Percentiles rank a stretch among this genome's conserved stretches.
Evolutionary conservation across 2,329 filamentous ascomycete genomes (phyloP).

Genomic region (Epichloe baconii): DNA sequence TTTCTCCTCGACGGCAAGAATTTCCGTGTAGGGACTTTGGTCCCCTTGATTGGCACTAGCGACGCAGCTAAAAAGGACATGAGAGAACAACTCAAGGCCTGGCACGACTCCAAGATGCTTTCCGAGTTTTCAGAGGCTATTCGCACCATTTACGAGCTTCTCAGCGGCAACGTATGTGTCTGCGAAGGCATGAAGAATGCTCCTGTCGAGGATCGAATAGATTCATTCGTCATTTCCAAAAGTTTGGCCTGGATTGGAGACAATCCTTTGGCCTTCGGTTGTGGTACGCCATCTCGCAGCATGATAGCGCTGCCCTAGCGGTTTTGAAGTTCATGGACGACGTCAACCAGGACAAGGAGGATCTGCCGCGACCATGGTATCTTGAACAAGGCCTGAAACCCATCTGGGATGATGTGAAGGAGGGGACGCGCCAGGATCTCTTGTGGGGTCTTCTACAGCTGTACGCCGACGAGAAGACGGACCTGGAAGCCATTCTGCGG

Average conservation of each 20-base stretch:
- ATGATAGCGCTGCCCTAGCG: slow-evolving; percentile 58
- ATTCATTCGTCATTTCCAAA: slow-evolving; percentile 72
- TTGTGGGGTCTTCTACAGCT: slow-evolving; percentile 80
- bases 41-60: slow-evolving; percentile 70
- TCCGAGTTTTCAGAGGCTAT: slow-evolving; percentile 79
- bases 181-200: slow-evolving; percentile 64
- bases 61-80: slow-evolving; percentile 62
- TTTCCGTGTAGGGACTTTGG: slow-evolving; percentile 70
- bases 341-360: slow-evolving; percentile 56
- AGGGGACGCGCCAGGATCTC: slow-evolving; percentile 55
- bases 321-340: slow-evolving; percentile 64
- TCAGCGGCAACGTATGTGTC: slow-evolving; percentile 75
- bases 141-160: slow-evolving; percentile 76
- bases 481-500: slow-evolving; percentile 57
- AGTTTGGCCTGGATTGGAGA: slow-evolving; percentile 83
- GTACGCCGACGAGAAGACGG: slow-evolving; percentile 47
- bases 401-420: slow-evolving; percentile 47
- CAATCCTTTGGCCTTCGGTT: slow-evolving; percentile 83
- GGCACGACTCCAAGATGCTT: slow-evolving; percentile 70
- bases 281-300: slow-evolving; percentile 66
- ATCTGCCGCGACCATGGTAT: slow-evolving; percentile 61
- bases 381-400: slow-evolving; percentile 43
- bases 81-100: slow-evolving; percentile 65
- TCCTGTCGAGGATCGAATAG: slow-evolving; percentile 65
- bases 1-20: slow-evolving; percentile 63